Conservation (phyloP, 2,329 filamentous ascomycete species). For the Cercospora canescens region DNA sequence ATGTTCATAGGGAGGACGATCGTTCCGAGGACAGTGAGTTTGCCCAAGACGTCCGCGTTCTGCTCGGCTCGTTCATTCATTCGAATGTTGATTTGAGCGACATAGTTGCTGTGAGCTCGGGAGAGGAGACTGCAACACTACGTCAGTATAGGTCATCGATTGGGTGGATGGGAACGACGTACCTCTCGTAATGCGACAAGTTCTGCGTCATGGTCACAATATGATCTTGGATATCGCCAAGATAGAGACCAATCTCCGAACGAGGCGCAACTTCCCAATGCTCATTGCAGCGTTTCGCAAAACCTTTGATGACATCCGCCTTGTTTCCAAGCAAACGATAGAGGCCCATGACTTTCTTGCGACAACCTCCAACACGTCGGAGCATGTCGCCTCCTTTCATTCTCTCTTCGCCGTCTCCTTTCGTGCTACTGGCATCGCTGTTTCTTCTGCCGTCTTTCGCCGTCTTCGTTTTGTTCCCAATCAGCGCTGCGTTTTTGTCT, state of each 20-base stretch:
- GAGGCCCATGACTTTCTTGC: constrained; percentile 96
- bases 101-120: constrained; percentile 91
- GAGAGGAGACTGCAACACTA: constrained; percentile 68
- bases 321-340: constrained; percentile 94
- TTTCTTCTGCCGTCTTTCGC: constrained; percentile 14
- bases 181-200: constrained; percentile 94
- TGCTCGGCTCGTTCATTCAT: constrained; percentile 98
- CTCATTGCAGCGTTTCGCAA: constrained; percentile 97
- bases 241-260: constrained; percentile 93
- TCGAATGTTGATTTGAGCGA: constrained; percentile 98
- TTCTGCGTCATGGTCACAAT: constrained; percentile 99
- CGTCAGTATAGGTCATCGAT: constrained; percentile 20
- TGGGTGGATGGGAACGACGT: constrained; percentile 41
- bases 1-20: constrained; percentile 99
- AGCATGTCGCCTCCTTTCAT: constrained; percentile 75
- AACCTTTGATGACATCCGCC: constrained; percentile 98
- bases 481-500: constrained; percentile 31
- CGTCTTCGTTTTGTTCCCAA: constrained; percentile 20
- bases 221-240: constrained; percentile 98
- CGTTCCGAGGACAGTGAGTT: constrained; percentile 91
- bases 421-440: constrained; percentile 33
- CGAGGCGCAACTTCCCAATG: constrained; percentile 94
- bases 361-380: constrained; percentile 84
- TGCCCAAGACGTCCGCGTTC: constrained; percentile 91
- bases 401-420: constrained; percentile 40